These are phyloP conservation scores for Santalum album DNA, from an alignment of 164 flowering plant genomes.

Conservation along the genomic window DNA sequence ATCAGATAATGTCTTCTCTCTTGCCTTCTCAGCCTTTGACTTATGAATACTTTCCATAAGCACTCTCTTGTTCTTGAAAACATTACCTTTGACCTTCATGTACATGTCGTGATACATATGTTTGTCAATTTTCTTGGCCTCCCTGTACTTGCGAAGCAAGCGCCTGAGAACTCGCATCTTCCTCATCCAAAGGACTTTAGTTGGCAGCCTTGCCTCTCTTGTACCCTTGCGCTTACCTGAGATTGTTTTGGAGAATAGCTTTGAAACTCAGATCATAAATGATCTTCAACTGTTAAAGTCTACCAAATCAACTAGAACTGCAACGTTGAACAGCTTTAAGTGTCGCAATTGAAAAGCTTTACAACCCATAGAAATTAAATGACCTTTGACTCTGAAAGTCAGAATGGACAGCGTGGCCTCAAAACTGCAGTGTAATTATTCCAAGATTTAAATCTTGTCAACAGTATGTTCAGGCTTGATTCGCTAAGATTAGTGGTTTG, in stretches of 20 bases:
- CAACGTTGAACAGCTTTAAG: too few species aligned
- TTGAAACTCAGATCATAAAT: neutral
- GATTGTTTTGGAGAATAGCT: neutral
- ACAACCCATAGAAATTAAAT: too few species aligned
- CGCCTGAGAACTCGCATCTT: conserved; percentile 84
- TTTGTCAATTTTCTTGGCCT: conserved; percentile 73
- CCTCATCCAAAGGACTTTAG: conserved; percentile 78
- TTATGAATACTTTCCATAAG: conserved; percentile 88
- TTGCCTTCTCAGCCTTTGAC: conserved; percentile 79
- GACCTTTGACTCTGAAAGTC: too few species aligned
- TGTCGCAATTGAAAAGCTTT: too few species aligned
- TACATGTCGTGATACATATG: conserved; percentile 90
- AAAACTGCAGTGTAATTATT: too few species aligned
- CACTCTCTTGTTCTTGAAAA: conserved; percentile 75
- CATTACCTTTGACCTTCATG: conserved; percentile 92
- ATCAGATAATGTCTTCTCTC: conserved; percentile 77
- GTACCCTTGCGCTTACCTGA: conserved; percentile 85
- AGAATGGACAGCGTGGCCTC: too few species aligned
- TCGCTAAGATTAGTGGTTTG: too few species aligned
- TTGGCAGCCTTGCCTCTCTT: conserved; percentile 76
- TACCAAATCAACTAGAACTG: too few species aligned
- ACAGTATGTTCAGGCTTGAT: too few species aligned
- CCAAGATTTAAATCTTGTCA: too few species aligned
- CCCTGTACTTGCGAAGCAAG: conserved; percentile 70
- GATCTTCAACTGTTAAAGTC: too few species aligned